These are phyloP conservation scores for Leccinum angustisporum DNA, from an alignment of 1,284 basidiomycete species.

Conservation along the genomic window DNA sequence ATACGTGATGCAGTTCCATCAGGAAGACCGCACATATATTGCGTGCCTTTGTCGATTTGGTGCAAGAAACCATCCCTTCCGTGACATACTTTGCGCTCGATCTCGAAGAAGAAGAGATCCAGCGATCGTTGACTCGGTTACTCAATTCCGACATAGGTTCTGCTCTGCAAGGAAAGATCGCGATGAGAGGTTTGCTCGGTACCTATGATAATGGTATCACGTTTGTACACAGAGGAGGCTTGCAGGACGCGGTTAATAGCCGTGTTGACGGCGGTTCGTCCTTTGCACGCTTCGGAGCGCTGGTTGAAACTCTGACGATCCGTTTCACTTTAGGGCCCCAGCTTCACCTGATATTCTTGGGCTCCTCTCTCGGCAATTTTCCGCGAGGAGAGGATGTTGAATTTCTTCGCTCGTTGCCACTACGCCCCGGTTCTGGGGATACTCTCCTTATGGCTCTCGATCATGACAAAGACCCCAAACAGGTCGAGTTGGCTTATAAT, in stretches of 20 bases:
- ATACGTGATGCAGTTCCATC: slow-evolving; percentile 57
- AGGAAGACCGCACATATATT: slow-evolving; percentile 91
- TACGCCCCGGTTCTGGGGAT: slow-evolving; percentile 71
- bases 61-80: slow-evolving; percentile 44
- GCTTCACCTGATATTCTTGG: slow-evolving; percentile 86
- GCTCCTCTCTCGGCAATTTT: slow-evolving; percentile 94
- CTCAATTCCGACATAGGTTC: slow-evolving; percentile 61
- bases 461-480: slow-evolving; percentile 68
- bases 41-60: slow-evolving; percentile 63
- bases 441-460: slow-evolving; percentile 84
- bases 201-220: slow-evolving; percentile 84
- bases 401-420: slow-evolving; percentile 80
- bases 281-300: slow-evolving; percentile 6
- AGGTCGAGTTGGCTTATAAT: slow-evolving; percentile 83
- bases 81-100: slow-evolving; percentile 94
- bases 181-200: slow-evolving; percentile 82
- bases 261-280: neutral
- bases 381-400: slow-evolving; percentile 64
- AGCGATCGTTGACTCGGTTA: slow-evolving; percentile 77
- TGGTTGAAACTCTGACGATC: slow-evolving; percentile 24
- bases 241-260: slow-evolving; percentile 32
- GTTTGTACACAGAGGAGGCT: slow-evolving; percentile 61
- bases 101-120: slow-evolving; percentile 83
- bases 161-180: slow-evolving; percentile 67
- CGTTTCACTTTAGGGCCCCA: slow-evolving; percentile 47